A percentile compares a stretch with the other conserved stretches of the same genome.
Conservation (phyloP, 768 basidiomycete genomes). For the Russula emetica region DNA sequence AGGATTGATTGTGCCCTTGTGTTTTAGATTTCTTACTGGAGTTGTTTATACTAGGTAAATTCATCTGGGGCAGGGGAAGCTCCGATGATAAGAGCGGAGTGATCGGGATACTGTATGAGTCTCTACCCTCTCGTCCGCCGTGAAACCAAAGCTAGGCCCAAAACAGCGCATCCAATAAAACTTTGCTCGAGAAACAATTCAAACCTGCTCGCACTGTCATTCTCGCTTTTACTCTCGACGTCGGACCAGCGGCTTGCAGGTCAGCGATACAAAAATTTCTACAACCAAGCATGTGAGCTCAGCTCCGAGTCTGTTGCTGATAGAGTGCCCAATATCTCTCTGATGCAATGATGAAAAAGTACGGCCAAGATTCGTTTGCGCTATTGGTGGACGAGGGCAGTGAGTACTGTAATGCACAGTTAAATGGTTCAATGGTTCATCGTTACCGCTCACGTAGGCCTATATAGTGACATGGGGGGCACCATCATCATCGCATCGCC, state of each 20-base stretch:
- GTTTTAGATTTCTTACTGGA: neutral
- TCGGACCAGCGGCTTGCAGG: slow-evolving; percentile 34
- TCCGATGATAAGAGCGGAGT: slow-evolving; percentile 38
- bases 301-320: neutral
- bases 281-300: neutral
- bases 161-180: slow-evolving; percentile 37
- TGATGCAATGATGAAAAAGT: slow-evolving; percentile 48
- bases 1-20: neutral
- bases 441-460: slow-evolving; percentile 36
- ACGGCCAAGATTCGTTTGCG: slow-evolving; percentile 68
- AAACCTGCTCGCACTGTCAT: slow-evolving; percentile 36
- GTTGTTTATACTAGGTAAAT: slow-evolving; percentile 28
- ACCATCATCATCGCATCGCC: slow-evolving; percentile 50
- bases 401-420: slow-evolving; percentile 32
- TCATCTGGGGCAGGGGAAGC: slow-evolving; percentile 37
- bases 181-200: slow-evolving; percentile 39
- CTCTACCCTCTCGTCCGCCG: neutral
- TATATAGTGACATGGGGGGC: slow-evolving; percentile 49
- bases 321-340: slow-evolving; percentile 56
- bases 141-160: neutral
- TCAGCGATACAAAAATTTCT: slow-evolving; percentile 6
- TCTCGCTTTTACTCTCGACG: slow-evolving; percentile 41
- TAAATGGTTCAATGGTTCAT: too few species aligned
- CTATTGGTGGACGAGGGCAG: slow-evolving; percentile 89
- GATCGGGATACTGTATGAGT: slow-evolving; percentile 34